Base-by-base conservation (phyloP, 768 basidiomycete genomes). In the Gloeophyllum trabeum region DNA sequence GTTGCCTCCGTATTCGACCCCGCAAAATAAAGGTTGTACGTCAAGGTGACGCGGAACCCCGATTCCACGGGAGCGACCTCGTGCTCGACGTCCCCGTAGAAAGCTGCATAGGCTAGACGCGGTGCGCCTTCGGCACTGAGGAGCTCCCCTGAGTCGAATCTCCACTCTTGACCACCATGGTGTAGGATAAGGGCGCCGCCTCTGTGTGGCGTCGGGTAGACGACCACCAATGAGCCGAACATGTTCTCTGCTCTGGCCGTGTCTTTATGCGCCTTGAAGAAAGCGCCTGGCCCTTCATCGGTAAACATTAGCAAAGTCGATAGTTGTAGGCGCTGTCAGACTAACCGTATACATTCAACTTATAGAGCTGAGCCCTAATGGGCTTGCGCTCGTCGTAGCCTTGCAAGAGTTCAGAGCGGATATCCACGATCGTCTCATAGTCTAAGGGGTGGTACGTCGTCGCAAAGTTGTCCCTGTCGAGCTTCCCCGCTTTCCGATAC, bases 141-240 rank as follows among this genome's bases (percentile, higher is more conserved):
- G 2, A 50, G 41, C n/a, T 54, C 37, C 5, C 59, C 51, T 5
- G 68, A 64, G 43, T 71, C 66, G 30, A 68, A 59, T 0, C 47
- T 49, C 60, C 60, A 65, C 32, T 65, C 63, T 18, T 54, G 44
- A 12, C 49, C 57, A 6, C 36, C 42, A 24, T 63, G 56, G 7
- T 59, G 61, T 1, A 77, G 54, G 2, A 59, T 40, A 13, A 72
- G 59, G 14, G 54, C 51, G 3, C 73, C 74, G 1, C 72, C 73
- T 43, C 67, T 56, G 46, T 75, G 66, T 0, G 48, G 18, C 1
- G 66, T 66, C 13, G 73, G 73, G 39, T 73, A 62, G n/a, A 70
- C 61, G 24, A 75, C 47, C 1, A 75, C 65, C 6, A 79, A 61
- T 1, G 74, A 74, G 1, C 69, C 73, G 26, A 77, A 67, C 65